Evolutionary conservation across 176 grass and related monocot species (phyloP), one percentile per base, ranked within the genome.

Genomic region (Echinochloa phyllopogon): DNA sequence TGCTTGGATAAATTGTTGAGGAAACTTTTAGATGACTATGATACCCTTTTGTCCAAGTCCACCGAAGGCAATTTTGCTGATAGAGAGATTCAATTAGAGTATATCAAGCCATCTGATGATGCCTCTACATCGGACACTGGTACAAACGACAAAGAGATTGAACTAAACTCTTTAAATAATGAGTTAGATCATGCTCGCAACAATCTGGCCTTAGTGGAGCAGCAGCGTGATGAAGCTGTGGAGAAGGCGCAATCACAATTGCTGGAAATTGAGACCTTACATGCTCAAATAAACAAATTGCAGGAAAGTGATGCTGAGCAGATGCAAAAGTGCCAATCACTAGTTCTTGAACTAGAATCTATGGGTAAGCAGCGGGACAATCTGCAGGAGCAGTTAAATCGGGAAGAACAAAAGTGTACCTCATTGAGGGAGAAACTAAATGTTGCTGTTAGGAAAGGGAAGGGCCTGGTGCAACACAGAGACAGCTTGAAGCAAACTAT

Each of bases 401-500:
- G 89, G 69, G 91, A 94, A 87, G 89, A 92, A 82, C 84, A 94
- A 69, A 94, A 90, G 78, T 90, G 85, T 49, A 58, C 90, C 79
- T 90, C 82, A 65, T 41, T 92, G 76, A 92, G 93, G 80, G 96
- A 98, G 74, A 98, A 98, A 91, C 47, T 98, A 84, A 98, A 98
- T 80, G 75, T 98, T 75, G 93, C 93, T 77, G 96, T 95, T 62
- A 92, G 91, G 67, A 98, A 98, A 94, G 93, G 96, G 8, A 98
- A 98, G 87, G 91, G 91, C 13, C 86, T 98, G 75, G 91, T 98
- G 50, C 93, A 95, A 72, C 93, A 95, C 37, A 95, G 91, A 82
- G 96, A 98, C 81, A 84, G 80, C 77, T 71, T 95, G 89, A 98
- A 95, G 80, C 89, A 95, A 83, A 87, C 90, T 75, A 88, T 94